Conservation (phyloP, 305 asterid genomes). For the Euphrasia arctica region DNA sequence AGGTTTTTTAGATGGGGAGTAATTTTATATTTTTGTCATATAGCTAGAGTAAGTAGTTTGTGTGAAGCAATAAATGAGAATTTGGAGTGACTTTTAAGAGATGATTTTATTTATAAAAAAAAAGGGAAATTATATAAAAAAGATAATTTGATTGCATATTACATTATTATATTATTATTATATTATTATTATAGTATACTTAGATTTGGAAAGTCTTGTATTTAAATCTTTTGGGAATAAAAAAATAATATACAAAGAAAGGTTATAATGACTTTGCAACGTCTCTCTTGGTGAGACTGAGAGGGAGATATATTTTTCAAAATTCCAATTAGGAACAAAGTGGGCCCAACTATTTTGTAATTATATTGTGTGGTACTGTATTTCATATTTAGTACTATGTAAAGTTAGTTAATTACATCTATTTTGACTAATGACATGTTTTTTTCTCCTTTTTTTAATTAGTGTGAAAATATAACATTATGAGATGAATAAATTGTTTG, state of each 20-base stretch:
- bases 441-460: too few relatives aligned
- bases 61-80: constrained; percentile 47
- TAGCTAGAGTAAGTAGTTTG: constrained; percentile 25
- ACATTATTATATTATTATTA: not conserved
- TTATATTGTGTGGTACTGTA: too few relatives aligned
- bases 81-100: constrained; percentile 37
- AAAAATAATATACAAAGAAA: constrained; percentile 23
- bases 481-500: too few relatives aligned
- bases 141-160: not conserved
- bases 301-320: constrained; percentile 39
- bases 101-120: constrained; percentile 3
- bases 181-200: not conserved
- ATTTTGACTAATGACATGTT: too few relatives aligned
- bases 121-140: not conserved
- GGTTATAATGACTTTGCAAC: constrained; percentile 36
- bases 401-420: too few relatives aligned
- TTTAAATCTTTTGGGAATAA: constrained; percentile 13
- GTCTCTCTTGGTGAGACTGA: constrained; percentile 40
- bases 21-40: constrained; percentile 24
- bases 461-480: too few relatives aligned
- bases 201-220: constrained; percentile 9
- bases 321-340: constrained; percentile 36
- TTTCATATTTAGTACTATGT: too few relatives aligned
- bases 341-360: constrained; percentile 20
- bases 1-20: constrained; percentile 21